Percentiles rank a stretch among this genome's conserved stretches.
Conservation (phyloP, 2,329 filamentous ascomycete species). For the Thelonectria blattea region DNA sequence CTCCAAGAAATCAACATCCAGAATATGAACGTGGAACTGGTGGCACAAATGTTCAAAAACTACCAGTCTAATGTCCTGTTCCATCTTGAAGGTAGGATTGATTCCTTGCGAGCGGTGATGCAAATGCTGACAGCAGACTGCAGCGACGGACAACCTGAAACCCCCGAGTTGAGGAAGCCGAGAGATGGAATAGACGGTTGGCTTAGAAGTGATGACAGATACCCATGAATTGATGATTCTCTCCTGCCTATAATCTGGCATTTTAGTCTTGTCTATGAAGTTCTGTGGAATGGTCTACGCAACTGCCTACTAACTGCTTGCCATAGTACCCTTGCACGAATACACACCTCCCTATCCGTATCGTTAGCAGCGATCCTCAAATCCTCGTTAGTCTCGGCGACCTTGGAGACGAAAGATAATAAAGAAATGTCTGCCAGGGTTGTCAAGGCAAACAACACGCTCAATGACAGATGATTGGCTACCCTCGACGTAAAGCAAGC, state of each 20-base stretch:
- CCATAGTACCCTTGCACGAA: too few relatives aligned
- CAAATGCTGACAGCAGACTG: conserved; percentile 11
- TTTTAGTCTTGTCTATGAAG: too few relatives aligned
- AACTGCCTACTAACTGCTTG: too few relatives aligned
- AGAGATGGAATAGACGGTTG: not conserved
- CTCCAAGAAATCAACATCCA: conserved; percentile 98
- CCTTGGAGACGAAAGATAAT: too few relatives aligned
- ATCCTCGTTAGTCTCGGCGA: too few relatives aligned
- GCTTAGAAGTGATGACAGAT: conserved; percentile 1
- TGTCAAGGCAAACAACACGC: not conserved
- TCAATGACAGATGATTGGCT: not conserved
- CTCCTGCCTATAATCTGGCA: not conserved
- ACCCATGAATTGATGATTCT: conserved; percentile 27
- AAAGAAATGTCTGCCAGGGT: too few relatives aligned
- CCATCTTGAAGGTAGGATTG: conserved; percentile 82
- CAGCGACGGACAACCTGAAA: conserved; percentile 84
- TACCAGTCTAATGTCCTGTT: conserved; percentile 98
- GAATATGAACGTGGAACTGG: conserved; percentile 98
- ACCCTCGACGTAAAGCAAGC: too few relatives aligned
- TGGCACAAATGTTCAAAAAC: conserved; percentile 99
- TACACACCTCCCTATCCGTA: too few relatives aligned
- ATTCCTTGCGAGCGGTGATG: not conserved
- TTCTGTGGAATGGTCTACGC: too few relatives aligned
- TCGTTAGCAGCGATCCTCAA: too few relatives aligned
- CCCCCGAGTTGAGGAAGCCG: conserved; percentile 58